Conservation (phyloP, 345 rosid genomes). For the Xanthoceras sorbifolium region DNA sequence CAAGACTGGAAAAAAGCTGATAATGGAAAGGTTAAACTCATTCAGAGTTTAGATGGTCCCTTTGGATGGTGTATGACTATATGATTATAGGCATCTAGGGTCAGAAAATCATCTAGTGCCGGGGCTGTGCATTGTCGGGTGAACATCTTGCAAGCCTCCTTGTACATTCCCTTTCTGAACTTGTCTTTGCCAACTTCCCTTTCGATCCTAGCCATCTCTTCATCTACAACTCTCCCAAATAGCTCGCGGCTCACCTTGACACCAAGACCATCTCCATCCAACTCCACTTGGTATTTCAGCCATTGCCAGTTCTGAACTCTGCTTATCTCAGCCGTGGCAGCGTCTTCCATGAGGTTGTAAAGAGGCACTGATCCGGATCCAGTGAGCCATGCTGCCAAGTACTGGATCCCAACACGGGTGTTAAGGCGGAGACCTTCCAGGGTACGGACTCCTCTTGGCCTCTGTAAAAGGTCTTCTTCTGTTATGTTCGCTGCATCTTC, state of each 20-base stretch:
- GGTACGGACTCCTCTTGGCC: conserved; percentile 79
- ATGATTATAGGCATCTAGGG: conserved; percentile 67
- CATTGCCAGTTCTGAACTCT: conserved; percentile 96
- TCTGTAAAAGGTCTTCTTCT: conserved; percentile 84
- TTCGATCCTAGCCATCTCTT: conserved; percentile 86
- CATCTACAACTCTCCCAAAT: conserved; percentile 83
- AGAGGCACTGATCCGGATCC: conserved; percentile 93
- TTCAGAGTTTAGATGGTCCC: conserved; percentile 58
- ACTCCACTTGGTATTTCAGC: conserved; percentile 75
- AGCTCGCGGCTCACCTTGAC: conserved; percentile 62
- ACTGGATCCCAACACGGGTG: conserved; percentile 90
- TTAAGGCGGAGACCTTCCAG: conserved; percentile 83
- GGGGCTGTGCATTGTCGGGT: conserved; percentile 66
- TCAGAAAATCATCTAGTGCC: conserved; percentile 79
- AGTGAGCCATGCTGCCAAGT: conserved; percentile 87
- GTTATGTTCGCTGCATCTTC: conserved; percentile 68
- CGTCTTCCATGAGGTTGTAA: conserved; percentile 96
- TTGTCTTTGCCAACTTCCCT: conserved; percentile 82
- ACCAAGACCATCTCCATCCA: conserved; percentile 81
- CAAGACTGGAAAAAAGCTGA: not conserved
- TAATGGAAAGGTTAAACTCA: not conserved
- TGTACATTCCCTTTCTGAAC: conserved; percentile 71
- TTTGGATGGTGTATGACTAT: conserved; percentile 64
- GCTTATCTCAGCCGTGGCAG: conserved; percentile 95
- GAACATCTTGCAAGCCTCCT: conserved; percentile 78